Percentiles rank a stretch among this genome's conserved stretches.
These are phyloP conservation scores for Exophiala viscosa DNA, from an alignment of 2,329 filamentous ascomycete species.

Conservation along the genomic window DNA sequence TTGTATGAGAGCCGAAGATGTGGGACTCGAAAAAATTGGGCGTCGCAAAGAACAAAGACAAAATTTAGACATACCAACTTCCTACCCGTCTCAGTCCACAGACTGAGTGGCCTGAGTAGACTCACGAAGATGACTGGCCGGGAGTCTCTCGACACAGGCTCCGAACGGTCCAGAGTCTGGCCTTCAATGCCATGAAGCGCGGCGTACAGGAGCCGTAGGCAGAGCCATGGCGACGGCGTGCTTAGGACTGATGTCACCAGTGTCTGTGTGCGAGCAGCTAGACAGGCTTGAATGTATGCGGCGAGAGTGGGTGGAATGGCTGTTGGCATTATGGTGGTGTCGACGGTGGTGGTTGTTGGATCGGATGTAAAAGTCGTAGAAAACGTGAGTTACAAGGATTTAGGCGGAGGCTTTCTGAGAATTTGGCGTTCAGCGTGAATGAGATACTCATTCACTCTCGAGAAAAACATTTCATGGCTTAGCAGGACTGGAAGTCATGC, in stretches of 20 bases:
- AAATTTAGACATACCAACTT: constrained; percentile 56
- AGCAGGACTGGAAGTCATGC: too few relatives aligned
- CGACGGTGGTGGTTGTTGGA: constrained; percentile 15
- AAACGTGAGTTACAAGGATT: neutral
- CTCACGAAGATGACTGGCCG: constrained; percentile 69
- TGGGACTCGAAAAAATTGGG: neutral
- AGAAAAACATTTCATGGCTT: too few relatives aligned
- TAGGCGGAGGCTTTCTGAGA: too few relatives aligned
- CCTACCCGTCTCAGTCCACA: constrained; percentile 67
- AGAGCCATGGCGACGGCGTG: constrained; percentile 56
- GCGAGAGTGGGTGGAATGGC: constrained; percentile 40
- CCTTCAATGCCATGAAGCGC: constrained; percentile 36
- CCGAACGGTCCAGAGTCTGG: neutral
- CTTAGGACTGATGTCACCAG: constrained; percentile 43
- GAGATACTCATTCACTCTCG: too few relatives aligned
- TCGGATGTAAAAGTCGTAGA: neutral
- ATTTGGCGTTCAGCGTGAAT: too few relatives aligned
- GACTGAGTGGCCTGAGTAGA: constrained; percentile 72
- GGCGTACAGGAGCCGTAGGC: constrained; percentile 46
- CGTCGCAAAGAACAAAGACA: neutral
- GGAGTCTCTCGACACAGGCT: neutral
- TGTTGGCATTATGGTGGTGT: constrained; percentile 35
- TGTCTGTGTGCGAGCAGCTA: constrained; percentile 38
- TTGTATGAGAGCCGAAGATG: too few relatives aligned
- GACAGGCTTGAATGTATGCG: constrained; percentile 35